These are phyloP conservation scores for Pseudogymnoascus sp. DNA, from an alignment of 2,329 filamentous ascomycete species.

Conservation along the genomic window DNA sequence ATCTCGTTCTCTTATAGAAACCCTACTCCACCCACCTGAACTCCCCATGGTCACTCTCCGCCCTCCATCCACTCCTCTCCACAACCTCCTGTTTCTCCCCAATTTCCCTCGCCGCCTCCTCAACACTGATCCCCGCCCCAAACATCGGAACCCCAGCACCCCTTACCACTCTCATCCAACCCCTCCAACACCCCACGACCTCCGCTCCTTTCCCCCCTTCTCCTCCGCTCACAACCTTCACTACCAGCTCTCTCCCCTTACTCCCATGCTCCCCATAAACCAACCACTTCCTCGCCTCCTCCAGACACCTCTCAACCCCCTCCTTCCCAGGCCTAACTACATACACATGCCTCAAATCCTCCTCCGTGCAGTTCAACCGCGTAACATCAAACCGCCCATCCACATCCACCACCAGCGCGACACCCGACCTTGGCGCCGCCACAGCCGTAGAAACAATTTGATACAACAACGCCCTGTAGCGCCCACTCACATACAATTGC, in stretches of 20 bases:
- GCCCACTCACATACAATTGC: conserved; percentile 45
- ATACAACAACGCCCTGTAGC: conserved; percentile 49
- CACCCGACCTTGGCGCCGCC: conserved; percentile 34
- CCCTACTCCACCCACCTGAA: conserved; percentile 16
- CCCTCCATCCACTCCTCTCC: conserved; percentile 23
- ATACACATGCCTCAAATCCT: conserved; percentile 24
- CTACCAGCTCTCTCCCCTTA: conserved; percentile 24
- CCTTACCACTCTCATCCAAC: conserved; percentile 26
- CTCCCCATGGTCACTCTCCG: conserved; percentile 18
- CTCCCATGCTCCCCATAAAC: conserved; percentile 23
- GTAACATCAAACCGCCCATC: conserved; percentile 48
- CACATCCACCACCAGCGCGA: conserved; percentile 47
- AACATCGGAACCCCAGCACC: conserved; percentile 21
- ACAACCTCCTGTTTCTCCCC: conserved; percentile 18
- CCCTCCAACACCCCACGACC: conserved; percentile 24
- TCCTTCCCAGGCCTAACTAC: conserved; percentile 19
- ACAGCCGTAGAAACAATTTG: conserved; percentile 46
- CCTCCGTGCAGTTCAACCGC: conserved; percentile 19
- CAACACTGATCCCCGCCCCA: conserved; percentile 22
- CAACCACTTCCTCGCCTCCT: conserved; percentile 26
- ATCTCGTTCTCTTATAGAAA: not conserved
- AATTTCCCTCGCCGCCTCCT: conserved; percentile 25
- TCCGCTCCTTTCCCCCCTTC: conserved; percentile 19
- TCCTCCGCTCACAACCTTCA: conserved; percentile 21
- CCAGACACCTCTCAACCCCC: conserved; percentile 21